A percentile compares a stretch with the other conserved stretches of the same genome.
Conservation (phyloP, 169 alveolate genomes). For the Cytauxzoon felis region DNA sequence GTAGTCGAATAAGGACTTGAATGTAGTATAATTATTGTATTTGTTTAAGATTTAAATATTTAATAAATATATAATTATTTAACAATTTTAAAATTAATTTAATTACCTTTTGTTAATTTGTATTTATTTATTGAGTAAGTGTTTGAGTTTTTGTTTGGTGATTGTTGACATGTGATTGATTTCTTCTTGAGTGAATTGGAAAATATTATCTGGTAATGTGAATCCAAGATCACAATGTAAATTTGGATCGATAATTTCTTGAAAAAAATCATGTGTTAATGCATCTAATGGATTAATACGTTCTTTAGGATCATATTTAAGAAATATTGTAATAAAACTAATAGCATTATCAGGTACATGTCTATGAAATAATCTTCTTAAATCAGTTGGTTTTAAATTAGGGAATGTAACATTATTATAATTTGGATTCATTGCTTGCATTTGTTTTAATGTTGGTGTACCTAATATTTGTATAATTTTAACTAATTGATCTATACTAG, state of each 20-base stretch:
- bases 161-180: constrained; percentile 6
- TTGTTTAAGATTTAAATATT: too few relatives aligned
- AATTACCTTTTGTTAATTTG: neutral
- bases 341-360: constrained; percentile 77
- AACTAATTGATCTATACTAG: constrained; percentile 92
- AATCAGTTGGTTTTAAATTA: constrained; percentile 70
- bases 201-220: constrained; percentile 29
- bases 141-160: constrained; percentile 9
- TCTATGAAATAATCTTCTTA: constrained; percentile 69
- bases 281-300: constrained; percentile 84
- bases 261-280: constrained; percentile 91
- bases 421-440: constrained; percentile 92
- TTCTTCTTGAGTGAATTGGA: constrained; percentile 43
- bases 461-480: constrained; percentile 90
- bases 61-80: neutral
- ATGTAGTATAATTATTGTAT: too few relatives aligned
- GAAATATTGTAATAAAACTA: constrained; percentile 72
- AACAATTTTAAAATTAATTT: neutral
- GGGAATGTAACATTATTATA: constrained; percentile 90
- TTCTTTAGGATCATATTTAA: constrained; percentile 82
- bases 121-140: neutral
- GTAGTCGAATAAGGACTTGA: too few relatives aligned
- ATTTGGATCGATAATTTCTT: constrained; percentile 81
- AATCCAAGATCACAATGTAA: constrained; percentile 6
- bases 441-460: constrained; percentile 89